Evolutionary conservation across 371 early-diverging fungal genomes (phyloP).

Genomic region (Syncephalastrum sp.): DNA sequence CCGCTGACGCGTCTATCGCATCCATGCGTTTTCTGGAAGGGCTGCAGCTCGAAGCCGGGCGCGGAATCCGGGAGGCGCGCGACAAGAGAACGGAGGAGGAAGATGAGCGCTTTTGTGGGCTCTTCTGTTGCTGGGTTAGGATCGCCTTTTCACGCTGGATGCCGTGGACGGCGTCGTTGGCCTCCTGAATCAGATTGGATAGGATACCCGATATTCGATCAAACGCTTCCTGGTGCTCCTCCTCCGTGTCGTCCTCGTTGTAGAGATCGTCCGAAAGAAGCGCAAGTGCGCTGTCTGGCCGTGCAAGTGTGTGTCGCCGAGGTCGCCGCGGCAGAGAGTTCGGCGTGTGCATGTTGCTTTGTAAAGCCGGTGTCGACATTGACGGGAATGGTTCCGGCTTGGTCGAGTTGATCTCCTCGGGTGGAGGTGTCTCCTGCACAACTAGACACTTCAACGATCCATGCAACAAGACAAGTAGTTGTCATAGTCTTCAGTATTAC

Average conservation of each 20-base stretch:
- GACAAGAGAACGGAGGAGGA: too few species aligned
- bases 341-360: not conserved
- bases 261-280: slow-evolving; percentile 27
- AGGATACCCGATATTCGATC: slow-evolving; percentile 46
- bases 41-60: too few species aligned
- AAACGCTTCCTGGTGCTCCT: slow-evolving; percentile 30
- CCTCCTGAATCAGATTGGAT: slow-evolving; percentile 42
- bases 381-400: slow-evolving; percentile 32
- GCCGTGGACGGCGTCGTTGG: slow-evolving; percentile 41
- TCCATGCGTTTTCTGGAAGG: too few species aligned
- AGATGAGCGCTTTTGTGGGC: too few species aligned
- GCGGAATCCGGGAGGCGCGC: too few species aligned
- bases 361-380: slow-evolving; percentile 19
- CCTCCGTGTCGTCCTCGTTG: slow-evolving; percentile 22
- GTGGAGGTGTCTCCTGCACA: slow-evolving; percentile 20
- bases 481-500: too few species aligned
- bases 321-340: slow-evolving; percentile 8
- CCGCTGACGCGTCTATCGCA: too few species aligned
- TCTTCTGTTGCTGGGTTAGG: too few species aligned
- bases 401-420: slow-evolving; percentile 10
- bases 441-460: not conserved
- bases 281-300: slow-evolving; percentile 40
- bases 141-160: slow-evolving; percentile 24
- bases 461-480: too few species aligned
- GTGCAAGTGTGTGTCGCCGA: slow-evolving; percentile 38